Conservation (phyloP, 2,329 filamentous ascomycete species). For the Cladophialophora exuberans region DNA sequence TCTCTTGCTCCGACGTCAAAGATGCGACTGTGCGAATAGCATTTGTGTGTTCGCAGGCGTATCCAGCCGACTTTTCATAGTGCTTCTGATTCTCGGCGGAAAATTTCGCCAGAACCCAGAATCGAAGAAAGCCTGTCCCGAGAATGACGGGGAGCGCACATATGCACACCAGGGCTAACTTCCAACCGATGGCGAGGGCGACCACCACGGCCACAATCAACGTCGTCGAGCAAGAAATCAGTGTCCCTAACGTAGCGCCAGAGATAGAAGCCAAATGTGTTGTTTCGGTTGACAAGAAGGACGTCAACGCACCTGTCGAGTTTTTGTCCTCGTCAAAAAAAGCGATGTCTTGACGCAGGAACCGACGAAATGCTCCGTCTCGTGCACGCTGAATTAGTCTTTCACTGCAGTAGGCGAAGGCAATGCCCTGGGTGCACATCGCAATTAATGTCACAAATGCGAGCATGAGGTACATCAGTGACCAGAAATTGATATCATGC, state of each 20-base stretch:
- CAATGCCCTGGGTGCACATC: constrained; percentile 68
- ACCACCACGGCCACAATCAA: constrained; percentile 73
- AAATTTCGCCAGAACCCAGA: constrained; percentile 81
- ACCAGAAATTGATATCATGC: constrained; percentile 80
- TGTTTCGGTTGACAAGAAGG: constrained; percentile 85
- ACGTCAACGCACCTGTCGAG: constrained; percentile 83
- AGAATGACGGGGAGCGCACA: constrained; percentile 77
- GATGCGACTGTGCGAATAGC: constrained; percentile 93
- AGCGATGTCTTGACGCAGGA: constrained; percentile 88
- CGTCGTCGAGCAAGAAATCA: constrained; percentile 79
- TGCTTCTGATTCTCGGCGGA: constrained; percentile 77
- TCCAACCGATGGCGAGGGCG: constrained; percentile 80
- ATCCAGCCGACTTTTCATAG: constrained; percentile 79
- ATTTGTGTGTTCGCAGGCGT: constrained; percentile 90
- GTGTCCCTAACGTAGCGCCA: constrained; percentile 82
- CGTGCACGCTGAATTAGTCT: constrained; percentile 80
- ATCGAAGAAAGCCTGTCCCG: constrained; percentile 82
- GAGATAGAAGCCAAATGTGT: constrained; percentile 87
- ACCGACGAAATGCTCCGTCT: constrained; percentile 78
- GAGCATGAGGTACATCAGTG: constrained; percentile 84
- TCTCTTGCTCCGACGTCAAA: constrained; percentile 82
- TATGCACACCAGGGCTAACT: constrained; percentile 80
- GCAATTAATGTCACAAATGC: constrained; percentile 72
- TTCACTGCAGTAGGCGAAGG: constrained; percentile 87
- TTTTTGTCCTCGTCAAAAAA: constrained; percentile 93